phyloP scores from a whole-genome alignment of 2,329 filamentous ascomycete species.

The Diplodia seriata region DNA sequence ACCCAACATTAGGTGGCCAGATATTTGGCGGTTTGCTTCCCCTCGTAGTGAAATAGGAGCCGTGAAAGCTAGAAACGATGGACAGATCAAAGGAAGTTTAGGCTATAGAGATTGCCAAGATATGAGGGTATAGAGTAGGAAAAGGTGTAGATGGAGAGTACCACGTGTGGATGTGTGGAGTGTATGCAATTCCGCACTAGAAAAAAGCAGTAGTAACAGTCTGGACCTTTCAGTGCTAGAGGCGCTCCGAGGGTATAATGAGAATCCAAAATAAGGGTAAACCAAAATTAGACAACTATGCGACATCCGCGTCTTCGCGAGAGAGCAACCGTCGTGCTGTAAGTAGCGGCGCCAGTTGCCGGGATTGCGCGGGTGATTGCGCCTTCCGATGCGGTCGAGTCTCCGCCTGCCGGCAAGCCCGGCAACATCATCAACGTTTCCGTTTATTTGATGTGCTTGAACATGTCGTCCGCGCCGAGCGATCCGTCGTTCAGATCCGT shows the following conservation, averaged over 20 bases:
- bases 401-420: not conserved
- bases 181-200: conserved; percentile 24
- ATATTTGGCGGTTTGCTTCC: conserved; percentile 7
- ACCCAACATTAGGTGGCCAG: conserved; percentile 21
- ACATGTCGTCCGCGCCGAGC: conserved; percentile 30
- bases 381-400: conserved; percentile 7
- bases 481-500: conserved; percentile 24
- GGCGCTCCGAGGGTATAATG: conserved; percentile 33
- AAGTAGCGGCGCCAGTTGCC: conserved; percentile 1
- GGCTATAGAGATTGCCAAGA: conserved; percentile 20
- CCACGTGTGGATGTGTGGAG: conserved; percentile 11
- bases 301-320: not conserved
- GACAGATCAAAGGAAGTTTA: conserved; percentile 22
- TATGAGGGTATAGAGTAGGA: conserved; percentile 28
- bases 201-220: conserved; percentile 30
- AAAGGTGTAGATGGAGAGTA: conserved; percentile 25
- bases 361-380: not conserved
- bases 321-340: not conserved
- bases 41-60: not conserved
- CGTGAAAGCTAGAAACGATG: not conserved
- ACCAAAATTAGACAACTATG: conserved; percentile 24
- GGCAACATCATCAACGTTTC: not conserved
- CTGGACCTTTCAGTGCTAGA: conserved; percentile 32
- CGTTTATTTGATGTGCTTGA: conserved; percentile 33
- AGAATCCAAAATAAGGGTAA: conserved; percentile 31